phyloP scores from a whole-genome alignment of 768 basidiomycete species.

The Gymnopilus junonius region DNA sequence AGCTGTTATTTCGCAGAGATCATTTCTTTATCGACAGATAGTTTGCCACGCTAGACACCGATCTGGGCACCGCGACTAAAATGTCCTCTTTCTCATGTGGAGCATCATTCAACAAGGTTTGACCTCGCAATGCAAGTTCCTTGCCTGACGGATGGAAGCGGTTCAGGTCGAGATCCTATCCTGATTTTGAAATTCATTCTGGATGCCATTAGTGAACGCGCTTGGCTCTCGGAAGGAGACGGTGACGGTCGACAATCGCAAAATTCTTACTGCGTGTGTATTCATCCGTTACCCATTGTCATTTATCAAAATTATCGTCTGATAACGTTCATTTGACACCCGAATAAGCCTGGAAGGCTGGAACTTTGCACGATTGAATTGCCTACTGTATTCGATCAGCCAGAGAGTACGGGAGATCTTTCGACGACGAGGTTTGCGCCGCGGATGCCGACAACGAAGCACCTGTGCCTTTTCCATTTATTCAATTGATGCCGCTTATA shows the following conservation, averaged over 20 bases:
- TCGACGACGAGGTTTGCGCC: not conserved
- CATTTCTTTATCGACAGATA: not conserved
- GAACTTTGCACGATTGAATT: too few species aligned
- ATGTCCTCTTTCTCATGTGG: slow-evolving; percentile 25
- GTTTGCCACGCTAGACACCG: not conserved
- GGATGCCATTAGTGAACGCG: not conserved
- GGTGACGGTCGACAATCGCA: not conserved
- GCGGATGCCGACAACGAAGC: not conserved
- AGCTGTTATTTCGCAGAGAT: not conserved
- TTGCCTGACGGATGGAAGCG: not conserved
- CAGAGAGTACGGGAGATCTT: not conserved
- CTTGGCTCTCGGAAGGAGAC: not conserved
- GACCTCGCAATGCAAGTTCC: not conserved
- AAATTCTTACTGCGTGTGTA: not conserved
- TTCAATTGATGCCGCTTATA: not conserved
- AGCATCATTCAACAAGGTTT: slow-evolving; percentile 23
- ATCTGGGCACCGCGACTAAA: not conserved
- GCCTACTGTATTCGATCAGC: not conserved
- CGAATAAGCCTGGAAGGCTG: not conserved
- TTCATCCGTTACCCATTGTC: not conserved
- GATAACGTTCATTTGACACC: not conserved
- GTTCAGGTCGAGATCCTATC: not conserved
- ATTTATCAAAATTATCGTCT: not conserved
- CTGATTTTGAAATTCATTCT: not conserved
- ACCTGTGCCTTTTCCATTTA: not conserved